Evolutionary conservation across 495 filamentous ascomycete species (phyloP).

Genomic region (Immersiella caudata): DNA sequence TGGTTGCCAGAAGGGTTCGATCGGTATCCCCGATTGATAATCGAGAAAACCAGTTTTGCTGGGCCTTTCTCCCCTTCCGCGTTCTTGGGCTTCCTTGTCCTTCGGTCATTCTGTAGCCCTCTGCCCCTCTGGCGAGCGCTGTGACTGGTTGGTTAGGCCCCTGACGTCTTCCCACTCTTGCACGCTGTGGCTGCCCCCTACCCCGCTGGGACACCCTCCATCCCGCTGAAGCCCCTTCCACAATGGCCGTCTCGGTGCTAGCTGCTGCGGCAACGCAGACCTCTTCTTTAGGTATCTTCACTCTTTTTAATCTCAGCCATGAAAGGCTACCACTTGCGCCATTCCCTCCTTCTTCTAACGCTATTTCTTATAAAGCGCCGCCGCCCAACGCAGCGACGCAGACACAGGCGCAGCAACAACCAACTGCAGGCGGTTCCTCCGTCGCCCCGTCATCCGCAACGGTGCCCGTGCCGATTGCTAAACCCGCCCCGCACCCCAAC

Average conservation of each 20-base stretch:
- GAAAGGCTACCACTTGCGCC: conserved; percentile 22
- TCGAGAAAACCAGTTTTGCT: conserved; percentile 25
- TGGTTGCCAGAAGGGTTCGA: conserved; percentile 23
- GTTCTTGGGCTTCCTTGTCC: conserved; percentile 10
- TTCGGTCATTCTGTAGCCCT: conserved; percentile 28
- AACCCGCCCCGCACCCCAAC: conserved; percentile 15
- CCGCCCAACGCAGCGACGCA: conserved; percentile 2
- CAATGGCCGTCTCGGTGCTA: conserved; percentile 39
- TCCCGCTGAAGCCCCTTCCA: conserved; percentile 19
- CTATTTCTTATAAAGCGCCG: conserved; percentile 14
- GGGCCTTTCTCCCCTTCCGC: conserved; percentile 9
- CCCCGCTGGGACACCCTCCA: conserved; percentile 17
- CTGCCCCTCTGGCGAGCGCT: conserved; percentile 15
- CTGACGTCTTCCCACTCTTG: conserved; percentile 26
- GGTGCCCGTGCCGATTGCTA: conserved; percentile 10
- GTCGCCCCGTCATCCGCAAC: conserved; percentile 3
- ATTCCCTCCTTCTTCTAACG: conserved; percentile 19
- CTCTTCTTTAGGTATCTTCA: conserved; percentile 38
- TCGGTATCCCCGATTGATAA: conserved; percentile 29
- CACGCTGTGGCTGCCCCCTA: conserved; percentile 22
- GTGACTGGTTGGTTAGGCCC: conserved; percentile 20
- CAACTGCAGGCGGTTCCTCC: background rate
- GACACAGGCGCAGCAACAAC: background rate
- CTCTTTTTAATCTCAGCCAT: conserved; percentile 28
- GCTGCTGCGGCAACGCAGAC: conserved; percentile 38